Evolutionary conservation across 2,329 filamentous ascomycete species (phyloP).

Genomic region (Fulvia fulva): DNA sequence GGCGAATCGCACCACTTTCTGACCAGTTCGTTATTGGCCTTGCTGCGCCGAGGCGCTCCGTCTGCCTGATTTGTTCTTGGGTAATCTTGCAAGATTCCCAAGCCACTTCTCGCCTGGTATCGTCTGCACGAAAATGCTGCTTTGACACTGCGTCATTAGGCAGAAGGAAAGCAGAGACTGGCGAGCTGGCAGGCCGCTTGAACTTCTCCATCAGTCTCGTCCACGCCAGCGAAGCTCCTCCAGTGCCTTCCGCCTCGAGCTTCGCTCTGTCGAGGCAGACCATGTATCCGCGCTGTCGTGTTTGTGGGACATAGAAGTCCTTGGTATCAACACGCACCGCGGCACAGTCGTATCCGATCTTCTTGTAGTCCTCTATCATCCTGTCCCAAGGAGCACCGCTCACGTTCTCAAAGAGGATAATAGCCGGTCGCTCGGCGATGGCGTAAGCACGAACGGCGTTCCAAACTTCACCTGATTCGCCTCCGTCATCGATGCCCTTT

Average conservation of each 20-base stretch:
- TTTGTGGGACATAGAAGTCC: conserved; percentile 68
- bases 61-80: conserved; percentile 54
- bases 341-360: conserved; percentile 54
- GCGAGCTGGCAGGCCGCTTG: conserved; percentile 56
- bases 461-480: conserved; percentile 65
- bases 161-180: conserved; percentile 60
- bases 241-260: neutral
- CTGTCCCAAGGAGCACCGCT: conserved; percentile 55
- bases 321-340: conserved; percentile 61
- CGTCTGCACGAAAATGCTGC: conserved; percentile 16
- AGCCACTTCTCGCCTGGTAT: conserved; percentile 32
- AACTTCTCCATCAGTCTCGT: conserved; percentile 43
- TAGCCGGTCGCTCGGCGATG: conserved; percentile 51
- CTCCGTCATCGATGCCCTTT: conserved; percentile 51
- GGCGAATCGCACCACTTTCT: conserved; percentile 49
- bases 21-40: conserved; percentile 60
- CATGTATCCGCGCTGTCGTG: conserved; percentile 43
- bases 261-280: conserved; percentile 38
- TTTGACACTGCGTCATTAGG: conserved; percentile 45
- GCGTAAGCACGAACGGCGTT: conserved; percentile 58
- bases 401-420: conserved; percentile 73
- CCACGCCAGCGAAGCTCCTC: conserved; percentile 38
- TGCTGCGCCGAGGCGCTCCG: conserved; percentile 49
- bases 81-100: conserved; percentile 59
- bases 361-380: conserved; percentile 39